These are phyloP conservation scores for Aspergillus vadensis DNA, from an alignment of 2,329 filamentous ascomycete species.

Conservation along the genomic window DNA sequence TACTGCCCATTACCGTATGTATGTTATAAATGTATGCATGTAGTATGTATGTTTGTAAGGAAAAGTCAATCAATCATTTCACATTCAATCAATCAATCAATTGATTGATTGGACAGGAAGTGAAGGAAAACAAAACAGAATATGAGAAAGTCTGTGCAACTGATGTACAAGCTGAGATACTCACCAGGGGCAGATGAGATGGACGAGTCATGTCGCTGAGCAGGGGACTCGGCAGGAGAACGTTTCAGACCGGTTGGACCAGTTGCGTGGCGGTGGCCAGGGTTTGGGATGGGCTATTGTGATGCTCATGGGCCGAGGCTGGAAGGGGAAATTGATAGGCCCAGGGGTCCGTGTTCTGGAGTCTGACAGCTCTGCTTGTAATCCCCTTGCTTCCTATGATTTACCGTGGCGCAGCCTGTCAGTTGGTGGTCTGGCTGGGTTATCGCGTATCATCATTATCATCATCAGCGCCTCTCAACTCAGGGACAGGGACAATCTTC, in stretches of 20 bases:
- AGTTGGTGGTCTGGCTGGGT: background rate
- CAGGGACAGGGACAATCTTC: background rate
- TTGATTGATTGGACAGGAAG: no score
- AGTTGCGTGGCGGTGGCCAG: background rate
- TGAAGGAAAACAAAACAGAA: no score
- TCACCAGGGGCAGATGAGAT: no score
- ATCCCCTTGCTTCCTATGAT: slow-evolving; percentile 5
- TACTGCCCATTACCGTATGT: slow-evolving; percentile 1
- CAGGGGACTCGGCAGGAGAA: background rate
- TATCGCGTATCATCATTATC: background rate
- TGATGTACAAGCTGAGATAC: no score
- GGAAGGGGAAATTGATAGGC: slow-evolving; percentile 2
- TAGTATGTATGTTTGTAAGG: background rate
- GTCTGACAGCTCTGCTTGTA: slow-evolving; percentile 9
- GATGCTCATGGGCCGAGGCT: slow-evolving; percentile 6
- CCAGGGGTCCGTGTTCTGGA: slow-evolving; percentile 2
- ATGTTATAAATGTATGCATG: background rate
- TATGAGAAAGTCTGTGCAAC: no score
- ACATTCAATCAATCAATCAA: no score
- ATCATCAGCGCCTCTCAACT: no score
- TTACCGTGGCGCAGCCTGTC: slow-evolving; percentile 1
- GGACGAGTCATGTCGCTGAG: slow-evolving; percentile 2
- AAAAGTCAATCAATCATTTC: no score
- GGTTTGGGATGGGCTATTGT: slow-evolving; percentile 1
- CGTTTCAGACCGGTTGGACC: background rate